These are phyloP conservation scores for Alternaria consortialis DNA, from an alignment of 2,329 filamentous ascomycete genomes.

Conservation along the genomic window DNA sequence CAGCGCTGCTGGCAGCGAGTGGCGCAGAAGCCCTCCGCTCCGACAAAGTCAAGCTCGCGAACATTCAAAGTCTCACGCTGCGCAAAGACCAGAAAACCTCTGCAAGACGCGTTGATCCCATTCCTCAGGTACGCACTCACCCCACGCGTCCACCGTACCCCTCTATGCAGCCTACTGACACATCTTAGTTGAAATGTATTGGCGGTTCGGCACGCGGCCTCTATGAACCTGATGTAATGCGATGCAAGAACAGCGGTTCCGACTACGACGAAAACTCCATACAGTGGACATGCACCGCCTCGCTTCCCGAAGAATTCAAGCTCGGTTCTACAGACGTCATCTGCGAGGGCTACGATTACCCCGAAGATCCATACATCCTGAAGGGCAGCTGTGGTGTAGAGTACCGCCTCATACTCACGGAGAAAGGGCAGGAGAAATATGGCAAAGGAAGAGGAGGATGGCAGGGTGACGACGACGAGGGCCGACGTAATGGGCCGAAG, in stretches of 20 bases:
- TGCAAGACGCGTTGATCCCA: constrained; percentile 76
- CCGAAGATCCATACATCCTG: constrained; percentile 85
- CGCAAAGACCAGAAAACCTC: constrained; percentile 73
- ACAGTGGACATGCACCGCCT: constrained; percentile 87
- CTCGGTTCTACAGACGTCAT: constrained; percentile 88
- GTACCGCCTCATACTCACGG: constrained; percentile 82
- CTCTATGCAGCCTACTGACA: constrained; percentile 19
- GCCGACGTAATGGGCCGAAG: constrained; percentile 52
- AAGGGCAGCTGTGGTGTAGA: constrained; percentile 93
- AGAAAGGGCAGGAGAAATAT: constrained; percentile 75
- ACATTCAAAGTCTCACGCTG: constrained; percentile 81
- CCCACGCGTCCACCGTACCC: not conserved
- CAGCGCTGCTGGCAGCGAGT: constrained; percentile 44
- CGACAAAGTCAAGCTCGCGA: constrained; percentile 66
- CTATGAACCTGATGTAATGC: constrained; percentile 81
- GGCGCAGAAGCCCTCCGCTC: constrained; percentile 45
- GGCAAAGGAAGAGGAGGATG: constrained; percentile 62
- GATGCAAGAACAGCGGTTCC: constrained; percentile 85
- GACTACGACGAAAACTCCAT: constrained; percentile 85
- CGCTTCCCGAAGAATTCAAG: constrained; percentile 70
- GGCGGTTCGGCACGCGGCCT: constrained; percentile 69
- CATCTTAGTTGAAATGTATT: constrained; percentile 72
- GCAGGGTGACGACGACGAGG: constrained; percentile 48
- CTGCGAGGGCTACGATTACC: constrained; percentile 84
- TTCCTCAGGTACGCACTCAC: constrained; percentile 62